A percentile compares a stretch with the other conserved stretches of the same genome.
These are phyloP conservation scores for Begonia peltatifolia DNA, from an alignment of 306 rosid species.

Conservation along the genomic window DNA sequence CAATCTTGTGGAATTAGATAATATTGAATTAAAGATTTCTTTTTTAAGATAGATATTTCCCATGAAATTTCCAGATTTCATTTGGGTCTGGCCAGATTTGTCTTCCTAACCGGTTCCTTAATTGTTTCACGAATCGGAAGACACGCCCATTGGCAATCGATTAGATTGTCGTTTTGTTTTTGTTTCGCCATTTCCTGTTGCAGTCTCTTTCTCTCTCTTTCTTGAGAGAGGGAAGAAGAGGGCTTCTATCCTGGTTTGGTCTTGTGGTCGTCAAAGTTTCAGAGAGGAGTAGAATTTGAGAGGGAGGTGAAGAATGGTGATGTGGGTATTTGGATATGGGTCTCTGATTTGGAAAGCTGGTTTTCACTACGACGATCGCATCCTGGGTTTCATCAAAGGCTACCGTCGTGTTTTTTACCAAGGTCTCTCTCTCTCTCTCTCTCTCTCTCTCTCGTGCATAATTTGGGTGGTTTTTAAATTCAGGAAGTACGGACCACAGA, in stretches of 20 bases:
- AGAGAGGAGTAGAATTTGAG: not conserved
- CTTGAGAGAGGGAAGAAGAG: not conserved
- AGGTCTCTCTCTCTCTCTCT: conserved; percentile 27
- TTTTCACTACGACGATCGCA: conserved; percentile 47
- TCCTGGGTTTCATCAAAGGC: conserved; percentile 68
- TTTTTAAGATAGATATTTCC: too few species aligned
- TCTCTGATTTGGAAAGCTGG: conserved; percentile 75
- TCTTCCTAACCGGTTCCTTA: too few species aligned
- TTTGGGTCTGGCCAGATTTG: too few species aligned
- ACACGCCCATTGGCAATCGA: not conserved
- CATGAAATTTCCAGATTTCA: too few species aligned
- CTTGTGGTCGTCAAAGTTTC: not conserved
- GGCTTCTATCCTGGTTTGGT: not conserved
- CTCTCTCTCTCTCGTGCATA: not conserved
- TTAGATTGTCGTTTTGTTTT: not conserved
- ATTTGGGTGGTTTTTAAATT: conserved; percentile 15
- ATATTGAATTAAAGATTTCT: too few species aligned
- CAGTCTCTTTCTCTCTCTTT: not conserved
- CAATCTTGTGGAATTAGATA: too few species aligned
- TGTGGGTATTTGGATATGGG: conserved; percentile 94
- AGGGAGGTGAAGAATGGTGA: conserved; percentile 23
- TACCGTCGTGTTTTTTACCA: conserved; percentile 91
- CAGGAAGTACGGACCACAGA: conserved; percentile 94
- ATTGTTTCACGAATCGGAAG: too few species aligned
- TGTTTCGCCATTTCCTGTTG: not conserved